Evolutionary conservation across 495 filamentous ascomycete genomes (phyloP).

Genomic region (Cryomyces minteri): DNA sequence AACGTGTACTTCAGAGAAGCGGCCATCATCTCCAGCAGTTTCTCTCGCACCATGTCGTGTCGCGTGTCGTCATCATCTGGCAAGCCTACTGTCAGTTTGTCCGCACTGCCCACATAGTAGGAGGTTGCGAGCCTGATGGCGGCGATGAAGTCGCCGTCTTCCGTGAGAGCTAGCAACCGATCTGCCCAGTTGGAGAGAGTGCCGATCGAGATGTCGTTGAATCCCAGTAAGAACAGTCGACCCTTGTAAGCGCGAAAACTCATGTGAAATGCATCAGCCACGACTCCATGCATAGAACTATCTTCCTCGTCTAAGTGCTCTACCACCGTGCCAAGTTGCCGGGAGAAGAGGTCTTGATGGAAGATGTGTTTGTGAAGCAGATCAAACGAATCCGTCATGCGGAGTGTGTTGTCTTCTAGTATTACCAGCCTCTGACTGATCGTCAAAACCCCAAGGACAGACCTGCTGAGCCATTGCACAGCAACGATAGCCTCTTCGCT

Average conservation of each 20-base stretch:
- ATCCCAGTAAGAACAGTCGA: slow-evolving; percentile 75
- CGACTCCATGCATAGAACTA: slow-evolving; percentile 78
- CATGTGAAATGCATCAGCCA: slow-evolving; percentile 95
- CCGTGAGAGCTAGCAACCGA: slow-evolving; percentile 84
- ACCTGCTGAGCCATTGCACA: no score
- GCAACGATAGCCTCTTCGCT: no score
- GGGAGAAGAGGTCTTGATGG: slow-evolving; percentile 72
- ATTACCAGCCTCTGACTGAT: no score
- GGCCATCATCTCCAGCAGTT: slow-evolving; percentile 81
- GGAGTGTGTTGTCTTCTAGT: no score
- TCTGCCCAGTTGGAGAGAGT: slow-evolving; percentile 97
- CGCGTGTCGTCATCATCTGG: slow-evolving; percentile 65
- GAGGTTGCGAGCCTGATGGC: slow-evolving; percentile 80
- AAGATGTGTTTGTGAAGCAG: slow-evolving; percentile 83
- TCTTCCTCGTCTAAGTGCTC: slow-evolving; percentile 81
- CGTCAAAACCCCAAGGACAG: no score
- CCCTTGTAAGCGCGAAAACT: slow-evolving; percentile 94
- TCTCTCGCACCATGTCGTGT: slow-evolving; percentile 72
- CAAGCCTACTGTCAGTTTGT: slow-evolving; percentile 82
- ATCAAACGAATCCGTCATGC: slow-evolving; percentile 85
- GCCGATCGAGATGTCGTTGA: slow-evolving; percentile 76
- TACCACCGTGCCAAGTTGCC: slow-evolving; percentile 64
- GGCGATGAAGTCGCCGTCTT: slow-evolving; percentile 79
- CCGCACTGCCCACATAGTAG: slow-evolving; percentile 74
- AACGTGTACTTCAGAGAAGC: slow-evolving; percentile 88